Evolutionary conservation across 2,329 filamentous ascomycete species (phyloP).

Genomic region (Tolypocladium amazonense): DNA sequence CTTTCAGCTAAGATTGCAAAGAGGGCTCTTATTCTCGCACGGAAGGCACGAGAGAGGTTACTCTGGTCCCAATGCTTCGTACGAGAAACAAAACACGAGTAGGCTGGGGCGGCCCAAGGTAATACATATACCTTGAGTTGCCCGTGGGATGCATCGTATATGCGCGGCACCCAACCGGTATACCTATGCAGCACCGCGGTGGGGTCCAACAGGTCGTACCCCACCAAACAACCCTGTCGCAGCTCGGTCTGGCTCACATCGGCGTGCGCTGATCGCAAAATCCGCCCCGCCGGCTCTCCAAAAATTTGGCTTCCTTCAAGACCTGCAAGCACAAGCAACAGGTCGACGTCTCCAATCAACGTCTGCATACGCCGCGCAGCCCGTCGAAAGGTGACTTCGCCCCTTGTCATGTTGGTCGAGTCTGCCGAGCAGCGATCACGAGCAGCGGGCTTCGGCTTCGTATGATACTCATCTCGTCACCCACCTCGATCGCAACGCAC

Average conservation of each 20-base stretch:
- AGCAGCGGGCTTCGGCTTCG: slow-evolving; percentile 1
- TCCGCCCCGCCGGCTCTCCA: neutral
- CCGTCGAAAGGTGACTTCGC: neutral
- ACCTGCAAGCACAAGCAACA: neutral
- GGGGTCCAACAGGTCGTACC: neutral
- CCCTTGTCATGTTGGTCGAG: slow-evolving; percentile 5
- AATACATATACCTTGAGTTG: too few species aligned
- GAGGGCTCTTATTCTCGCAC: neutral
- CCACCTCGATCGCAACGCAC: neutral
- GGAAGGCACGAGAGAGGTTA: neutral
- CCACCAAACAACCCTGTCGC: neutral
- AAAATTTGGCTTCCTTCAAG: neutral
- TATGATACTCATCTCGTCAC: slow-evolving; percentile 1
- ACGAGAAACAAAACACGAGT: too few species aligned
- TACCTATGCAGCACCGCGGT: neutral
- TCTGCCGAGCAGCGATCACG: slow-evolving; percentile 1
- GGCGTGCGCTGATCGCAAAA: neutral
- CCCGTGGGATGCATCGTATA: too few species aligned
- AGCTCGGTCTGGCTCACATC: neutral
- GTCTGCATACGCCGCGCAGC: neutral
- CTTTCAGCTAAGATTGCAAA: neutral
- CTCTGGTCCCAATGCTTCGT: too few species aligned
- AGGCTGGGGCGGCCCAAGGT: too few species aligned
- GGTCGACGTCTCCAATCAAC: neutral
- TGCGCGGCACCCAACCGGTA: too few species aligned